These are phyloP conservation scores for Aureobasidium namibiae DNA, from an alignment of 2,329 filamentous ascomycete species.

Conservation along the genomic window DNA sequence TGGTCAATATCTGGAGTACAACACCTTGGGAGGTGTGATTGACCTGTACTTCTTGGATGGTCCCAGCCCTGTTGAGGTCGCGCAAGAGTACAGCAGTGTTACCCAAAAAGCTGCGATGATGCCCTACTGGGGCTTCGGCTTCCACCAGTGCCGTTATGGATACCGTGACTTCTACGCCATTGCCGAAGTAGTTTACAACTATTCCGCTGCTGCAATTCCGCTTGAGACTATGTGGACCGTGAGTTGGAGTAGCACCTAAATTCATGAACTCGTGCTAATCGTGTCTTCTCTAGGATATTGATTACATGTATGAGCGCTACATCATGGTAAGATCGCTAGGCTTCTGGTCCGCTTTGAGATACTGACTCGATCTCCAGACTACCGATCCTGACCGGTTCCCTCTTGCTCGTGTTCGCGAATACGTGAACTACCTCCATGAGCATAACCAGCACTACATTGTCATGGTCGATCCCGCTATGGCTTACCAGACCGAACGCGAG, in stretches of 20 bases:
- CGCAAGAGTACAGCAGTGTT: slow-evolving; percentile 43
- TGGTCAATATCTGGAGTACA: slow-evolving; percentile 68
- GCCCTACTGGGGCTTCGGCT: slow-evolving; percentile 46
- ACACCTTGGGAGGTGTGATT: slow-evolving; percentile 65
- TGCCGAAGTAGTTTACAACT: slow-evolving; percentile 60
- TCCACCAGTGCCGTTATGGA: slow-evolving; percentile 42
- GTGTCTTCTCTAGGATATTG: too few species aligned
- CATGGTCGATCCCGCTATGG: slow-evolving; percentile 66
- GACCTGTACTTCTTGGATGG: slow-evolving; percentile 52
- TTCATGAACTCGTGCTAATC: too few species aligned
- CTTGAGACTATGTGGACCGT: slow-evolving; percentile 62
- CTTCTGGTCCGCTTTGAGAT: too few species aligned
- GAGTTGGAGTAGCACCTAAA: too few species aligned
- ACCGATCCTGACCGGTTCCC: slow-evolving; percentile 58
- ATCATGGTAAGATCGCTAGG: too few species aligned
- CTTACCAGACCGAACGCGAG: slow-evolving; percentile 21
- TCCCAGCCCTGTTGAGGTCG: slow-evolving; percentile 37
- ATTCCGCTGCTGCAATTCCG: slow-evolving; percentile 55
- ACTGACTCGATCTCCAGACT: too few species aligned
- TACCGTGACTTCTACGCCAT: slow-evolving; percentile 54
- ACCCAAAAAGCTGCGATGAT: slow-evolving; percentile 42
- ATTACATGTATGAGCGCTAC: slow-evolving; percentile 33
- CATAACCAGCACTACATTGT: slow-evolving; percentile 36
- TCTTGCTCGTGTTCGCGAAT: slow-evolving; percentile 52
- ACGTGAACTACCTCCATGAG: slow-evolving; percentile 51